These are phyloP conservation scores for Tolypocladium ovalisporum DNA, from an alignment of 2,329 filamentous ascomycete species.

Conservation along the genomic window DNA sequence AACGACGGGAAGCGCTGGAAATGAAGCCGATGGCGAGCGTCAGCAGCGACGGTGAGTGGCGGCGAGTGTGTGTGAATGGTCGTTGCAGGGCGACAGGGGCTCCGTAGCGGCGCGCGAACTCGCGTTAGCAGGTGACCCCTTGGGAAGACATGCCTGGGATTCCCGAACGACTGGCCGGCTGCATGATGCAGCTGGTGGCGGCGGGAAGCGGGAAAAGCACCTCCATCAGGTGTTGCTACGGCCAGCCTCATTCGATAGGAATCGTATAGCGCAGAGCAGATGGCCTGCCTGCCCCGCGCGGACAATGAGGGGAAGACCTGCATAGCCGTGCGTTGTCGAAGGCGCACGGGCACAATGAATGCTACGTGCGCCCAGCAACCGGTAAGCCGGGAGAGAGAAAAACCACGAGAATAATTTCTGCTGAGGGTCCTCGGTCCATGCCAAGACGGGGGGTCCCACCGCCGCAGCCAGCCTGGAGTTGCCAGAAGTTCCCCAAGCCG, in stretches of 20 bases:
- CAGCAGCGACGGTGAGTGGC: background rate
- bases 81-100: background rate
- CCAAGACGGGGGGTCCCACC: background rate
- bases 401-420: background rate
- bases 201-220: background rate
- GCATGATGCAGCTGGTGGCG: background rate
- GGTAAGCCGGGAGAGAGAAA: background rate
- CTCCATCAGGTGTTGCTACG: too few species aligned
- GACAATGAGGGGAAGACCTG: too few species aligned
- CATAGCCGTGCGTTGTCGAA: background rate
- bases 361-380: background rate
- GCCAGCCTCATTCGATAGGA: too few species aligned
- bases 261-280: too few species aligned
- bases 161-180: background rate
- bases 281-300: too few species aligned
- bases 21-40: background rate
- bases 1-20: background rate
- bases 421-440: background rate
- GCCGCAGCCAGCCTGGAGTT: background rate
- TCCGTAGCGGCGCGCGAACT: background rate
- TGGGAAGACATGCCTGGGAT: background rate
- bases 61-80: background rate
- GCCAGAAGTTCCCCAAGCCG: background rate
- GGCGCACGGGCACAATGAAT: too few species aligned
- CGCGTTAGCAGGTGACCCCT: background rate